These are phyloP conservation scores for Corrigiola litoralis DNA, from an alignment of 179 eudicot genomes.

Conservation along the genomic window DNA sequence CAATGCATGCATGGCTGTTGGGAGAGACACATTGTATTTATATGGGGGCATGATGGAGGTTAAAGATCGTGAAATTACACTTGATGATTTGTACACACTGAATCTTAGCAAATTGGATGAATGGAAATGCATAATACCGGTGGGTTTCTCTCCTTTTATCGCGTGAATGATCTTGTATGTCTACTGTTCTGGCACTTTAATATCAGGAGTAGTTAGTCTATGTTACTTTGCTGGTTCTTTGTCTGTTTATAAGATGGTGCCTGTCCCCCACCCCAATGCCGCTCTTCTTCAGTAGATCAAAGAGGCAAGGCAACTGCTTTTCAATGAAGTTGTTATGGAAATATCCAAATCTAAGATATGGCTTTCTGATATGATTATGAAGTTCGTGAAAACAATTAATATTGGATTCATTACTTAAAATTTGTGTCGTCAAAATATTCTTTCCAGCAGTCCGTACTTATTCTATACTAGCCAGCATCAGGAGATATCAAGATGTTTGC, in stretches of 20 bases:
- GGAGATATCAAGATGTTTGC: too few species aligned
- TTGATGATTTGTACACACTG: conserved; percentile 84
- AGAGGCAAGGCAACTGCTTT: too few species aligned
- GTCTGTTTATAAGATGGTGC: neutral
- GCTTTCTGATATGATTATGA: too few species aligned
- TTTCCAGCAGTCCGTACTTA: too few species aligned
- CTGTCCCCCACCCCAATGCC: too few species aligned
- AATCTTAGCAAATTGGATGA: conserved; percentile 97
- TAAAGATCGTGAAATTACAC: conserved; percentile 89
- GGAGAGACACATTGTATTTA: conserved; percentile 81
- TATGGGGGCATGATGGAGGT: conserved; percentile 99
- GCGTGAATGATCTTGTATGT: neutral
- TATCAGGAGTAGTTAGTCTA: neutral
- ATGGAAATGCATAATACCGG: conserved; percentile 95
- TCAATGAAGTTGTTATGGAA: too few species aligned
- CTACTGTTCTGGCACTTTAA: neutral
- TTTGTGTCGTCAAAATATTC: too few species aligned
- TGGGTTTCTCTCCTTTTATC: conserved; percentile 23
- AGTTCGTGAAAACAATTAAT: too few species aligned
- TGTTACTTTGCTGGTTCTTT: neutral
- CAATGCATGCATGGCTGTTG: conserved; percentile 81
- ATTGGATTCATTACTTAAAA: too few species aligned
- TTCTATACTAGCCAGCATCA: too few species aligned
- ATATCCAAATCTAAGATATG: too few species aligned
- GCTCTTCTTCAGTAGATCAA: too few species aligned